Percentiles rank a stretch among this genome's conserved stretches.
These are phyloP conservation scores for Cryptococcus sp. DNA, from an alignment of 1,284 basidiomycete genomes.

Conservation along the genomic window DNA sequence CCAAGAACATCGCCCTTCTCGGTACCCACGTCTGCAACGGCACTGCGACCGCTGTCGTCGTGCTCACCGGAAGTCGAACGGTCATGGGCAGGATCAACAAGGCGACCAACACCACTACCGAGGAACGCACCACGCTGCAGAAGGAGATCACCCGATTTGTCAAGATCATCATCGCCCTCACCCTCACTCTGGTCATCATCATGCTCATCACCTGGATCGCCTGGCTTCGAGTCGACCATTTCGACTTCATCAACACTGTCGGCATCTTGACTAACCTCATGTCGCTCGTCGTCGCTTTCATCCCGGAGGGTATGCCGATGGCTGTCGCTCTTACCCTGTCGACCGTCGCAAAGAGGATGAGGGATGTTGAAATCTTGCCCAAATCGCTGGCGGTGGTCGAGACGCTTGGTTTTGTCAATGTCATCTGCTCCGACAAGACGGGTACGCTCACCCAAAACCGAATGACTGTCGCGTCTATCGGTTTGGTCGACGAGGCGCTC, in stretches of 20 bases:
- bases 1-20: constrained; percentile 53
- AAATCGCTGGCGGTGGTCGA: constrained; percentile 85
- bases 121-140: constrained; percentile 27
- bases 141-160: constrained; percentile 43
- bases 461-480: constrained; percentile 65
- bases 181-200: constrained; percentile 8
- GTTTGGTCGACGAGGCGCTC: constrained; percentile 39
- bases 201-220: constrained; percentile 47
- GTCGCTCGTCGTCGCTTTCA: constrained; percentile 53
- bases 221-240: constrained; percentile 47
- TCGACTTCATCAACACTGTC: constrained; percentile 53
- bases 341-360: constrained; percentile 51
- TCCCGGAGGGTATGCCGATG: constrained; percentile 51
- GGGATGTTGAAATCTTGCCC: constrained; percentile 52
- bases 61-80: constrained; percentile 54
- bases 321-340: constrained; percentile 49
- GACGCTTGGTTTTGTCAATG: constrained; percentile 89
- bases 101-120: constrained; percentile 2
- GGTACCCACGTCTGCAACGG: constrained; percentile 33
- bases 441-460: constrained; percentile 96
- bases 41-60: constrained; percentile 47
- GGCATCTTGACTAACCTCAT: constrained; percentile 53
- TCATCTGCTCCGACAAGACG: constrained; percentile 92
- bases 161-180: constrained; percentile 24
- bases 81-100: constrained; percentile 43